Evolutionary conservation across 75 land plant species (phyloP).

Genomic region (Cupressus sempervirens): DNA sequence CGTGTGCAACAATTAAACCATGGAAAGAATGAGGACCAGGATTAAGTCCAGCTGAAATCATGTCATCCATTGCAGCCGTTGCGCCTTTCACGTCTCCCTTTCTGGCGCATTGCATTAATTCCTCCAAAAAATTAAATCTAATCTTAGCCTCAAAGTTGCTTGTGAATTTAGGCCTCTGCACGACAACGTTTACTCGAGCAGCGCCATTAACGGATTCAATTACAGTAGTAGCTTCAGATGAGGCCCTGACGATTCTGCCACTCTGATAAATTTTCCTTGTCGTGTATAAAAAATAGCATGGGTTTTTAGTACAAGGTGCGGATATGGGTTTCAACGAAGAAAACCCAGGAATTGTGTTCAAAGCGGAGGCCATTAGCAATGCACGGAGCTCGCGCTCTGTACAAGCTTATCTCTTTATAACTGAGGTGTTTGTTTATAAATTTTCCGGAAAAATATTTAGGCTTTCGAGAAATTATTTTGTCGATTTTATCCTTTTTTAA

Average conservation of each 20-base stretch:
- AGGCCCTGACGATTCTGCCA: not conserved
- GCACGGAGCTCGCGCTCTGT: not conserved
- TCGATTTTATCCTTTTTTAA: not conserved
- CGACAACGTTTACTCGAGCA: constrained; percentile 1
- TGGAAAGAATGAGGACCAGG: constrained; percentile 92
- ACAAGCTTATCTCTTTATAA: not conserved
- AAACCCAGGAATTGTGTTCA: not conserved
- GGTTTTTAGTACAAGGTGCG: not conserved
- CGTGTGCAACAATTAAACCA: constrained; percentile 76
- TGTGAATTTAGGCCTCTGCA: not conserved
- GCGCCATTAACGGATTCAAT: constrained; percentile 12
- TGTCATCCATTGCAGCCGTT: constrained; percentile 65
- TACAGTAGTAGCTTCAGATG: not conserved
- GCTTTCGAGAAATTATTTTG: not conserved
- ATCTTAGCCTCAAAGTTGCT: constrained; percentile 44
- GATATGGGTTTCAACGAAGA: not conserved
- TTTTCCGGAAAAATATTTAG: not conserved
- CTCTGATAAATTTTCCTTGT: not conserved
- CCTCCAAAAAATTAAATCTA: constrained; percentile 79
- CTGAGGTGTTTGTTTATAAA: not conserved
- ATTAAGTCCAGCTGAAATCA: constrained; percentile 77
- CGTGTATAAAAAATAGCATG: not conserved
- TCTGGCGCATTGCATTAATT: constrained; percentile 77
- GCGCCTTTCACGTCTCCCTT: constrained; percentile 48
- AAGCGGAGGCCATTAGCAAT: not conserved